Evolutionary conservation across 139 green algal species (phyloP), one percentile per base, ranked within the genome.

Genomic region (Edaphochlamys debaryana): DNA sequence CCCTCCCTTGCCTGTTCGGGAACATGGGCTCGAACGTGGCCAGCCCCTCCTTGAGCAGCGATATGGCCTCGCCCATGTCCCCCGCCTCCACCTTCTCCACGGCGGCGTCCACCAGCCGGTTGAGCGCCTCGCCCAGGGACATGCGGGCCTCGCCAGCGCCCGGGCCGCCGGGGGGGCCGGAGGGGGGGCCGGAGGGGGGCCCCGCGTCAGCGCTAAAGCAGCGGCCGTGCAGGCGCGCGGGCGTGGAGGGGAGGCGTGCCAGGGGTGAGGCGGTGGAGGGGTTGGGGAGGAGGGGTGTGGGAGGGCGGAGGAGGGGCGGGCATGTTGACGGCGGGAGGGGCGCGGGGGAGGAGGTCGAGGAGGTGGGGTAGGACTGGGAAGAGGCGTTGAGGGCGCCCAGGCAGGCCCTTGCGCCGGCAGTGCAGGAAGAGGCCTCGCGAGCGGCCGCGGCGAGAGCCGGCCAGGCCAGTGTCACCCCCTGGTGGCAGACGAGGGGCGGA

Each of bases 31-130:
- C 56, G 30, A 92, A 88, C 36, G 86, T 80, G 9, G 60, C 48
- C 36, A 92, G 86, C 27, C 89, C 89, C 62, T 90, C 85, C 75
- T 90, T 82, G 41, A 92, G 79, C 38, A 92, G 79, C 38, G 80
- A 56, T 37, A 90, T 66, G 2, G 89, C 89, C 67, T 86, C 82
- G 25, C 56, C 74, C 58, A 85, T 62, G 41, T 79, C 38, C 17
- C 69, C 80, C 52, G 76, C 34, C 69, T 87, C 74, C 69, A 91
- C 89, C 66, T 89, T 83, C 42, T 69, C 76, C 34, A 92, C 77
- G 6, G 88, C 88, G 25, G 79, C 86, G 41, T 92, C 88, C 32
- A 92, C 88, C 76, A 88, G 69, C 45, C 37, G 63, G 45, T 71
- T 88, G 56, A 88, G 69, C 19, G 84, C 84, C 48, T 88, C 84